These are phyloP conservation scores for Nakazawaea pomicola DNA, from an alignment of 805 yeast species.

Conservation along the genomic window DNA sequence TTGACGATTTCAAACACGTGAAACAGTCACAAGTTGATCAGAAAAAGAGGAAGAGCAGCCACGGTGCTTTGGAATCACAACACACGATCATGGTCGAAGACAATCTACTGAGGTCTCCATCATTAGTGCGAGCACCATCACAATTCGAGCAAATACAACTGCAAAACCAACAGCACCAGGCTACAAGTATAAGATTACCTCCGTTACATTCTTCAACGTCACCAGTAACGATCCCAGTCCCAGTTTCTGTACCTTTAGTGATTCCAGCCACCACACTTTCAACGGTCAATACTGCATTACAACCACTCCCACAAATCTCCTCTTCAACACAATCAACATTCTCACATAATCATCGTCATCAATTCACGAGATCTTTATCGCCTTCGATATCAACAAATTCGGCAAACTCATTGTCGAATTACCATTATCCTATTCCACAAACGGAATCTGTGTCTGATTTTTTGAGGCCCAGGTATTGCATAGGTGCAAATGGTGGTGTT, in stretches of 20 bases:
- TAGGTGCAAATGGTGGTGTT: neutral
- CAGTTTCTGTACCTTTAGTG: too few species aligned
- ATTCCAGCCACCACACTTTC: too few species aligned
- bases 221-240: too few species aligned
- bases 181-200: neutral
- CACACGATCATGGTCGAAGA: too few species aligned
- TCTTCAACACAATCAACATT: neutral
- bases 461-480: neutral
- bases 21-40: slow-evolving; percentile 19
- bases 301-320: too few species aligned
- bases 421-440: slow-evolving; percentile 1
- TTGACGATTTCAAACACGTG: slow-evolving; percentile 44
- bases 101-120: too few species aligned
- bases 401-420: neutral
- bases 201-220: neutral
- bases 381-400: neutral
- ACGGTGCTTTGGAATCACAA: too few species aligned
- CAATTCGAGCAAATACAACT: slow-evolving; percentile 1
- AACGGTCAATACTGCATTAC: too few species aligned
- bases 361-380: too few species aligned
- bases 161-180: neutral
- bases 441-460: too few species aligned
- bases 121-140: too few species aligned
- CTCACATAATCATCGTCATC: neutral
- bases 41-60: neutral